phyloP scores from a whole-genome alignment of 2,329 filamentous ascomycete genomes.

The Cladosporium cucumerinum region DNA sequence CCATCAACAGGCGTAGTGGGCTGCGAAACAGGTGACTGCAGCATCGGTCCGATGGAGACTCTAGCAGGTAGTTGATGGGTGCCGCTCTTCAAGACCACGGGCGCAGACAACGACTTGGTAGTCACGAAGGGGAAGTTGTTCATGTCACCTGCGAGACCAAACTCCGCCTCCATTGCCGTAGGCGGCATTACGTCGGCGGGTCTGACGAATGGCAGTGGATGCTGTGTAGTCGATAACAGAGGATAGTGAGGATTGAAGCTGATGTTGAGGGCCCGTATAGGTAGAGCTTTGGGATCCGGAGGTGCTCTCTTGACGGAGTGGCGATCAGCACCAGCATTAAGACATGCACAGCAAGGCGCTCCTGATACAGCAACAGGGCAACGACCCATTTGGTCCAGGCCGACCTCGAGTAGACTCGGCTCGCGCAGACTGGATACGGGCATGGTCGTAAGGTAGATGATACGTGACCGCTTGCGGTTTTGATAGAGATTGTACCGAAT shows the following conservation, averaged over 20 bases:
- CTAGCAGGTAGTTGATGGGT: neutral
- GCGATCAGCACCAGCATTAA: neutral
- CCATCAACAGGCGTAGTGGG: neutral
- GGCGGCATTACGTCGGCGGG: slow-evolving; percentile 1
- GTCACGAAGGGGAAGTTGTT: neutral
- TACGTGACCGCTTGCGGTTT: neutral
- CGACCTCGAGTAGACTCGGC: neutral
- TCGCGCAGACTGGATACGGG: neutral
- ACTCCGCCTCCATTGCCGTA: neutral
- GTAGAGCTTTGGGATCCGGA: neutral
- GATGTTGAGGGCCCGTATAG: neutral
- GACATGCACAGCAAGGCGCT: neutral
- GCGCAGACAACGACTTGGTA: neutral
- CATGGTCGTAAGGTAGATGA: neutral
- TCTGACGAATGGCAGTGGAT: neutral
- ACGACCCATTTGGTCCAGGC: neutral
- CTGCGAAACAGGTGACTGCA: neutral
- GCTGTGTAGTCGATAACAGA: neutral
- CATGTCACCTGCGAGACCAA: neutral
- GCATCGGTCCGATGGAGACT: neutral
- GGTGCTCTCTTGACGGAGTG: neutral
- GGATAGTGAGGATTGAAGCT: neutral
- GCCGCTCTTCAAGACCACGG: neutral
- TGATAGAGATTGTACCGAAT: neutral
- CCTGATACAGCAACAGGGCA: neutral